phyloP scores from a whole-genome alignment of 1,284 basidiomycete genomes.

The Apiotrichum laibachii region DNA sequence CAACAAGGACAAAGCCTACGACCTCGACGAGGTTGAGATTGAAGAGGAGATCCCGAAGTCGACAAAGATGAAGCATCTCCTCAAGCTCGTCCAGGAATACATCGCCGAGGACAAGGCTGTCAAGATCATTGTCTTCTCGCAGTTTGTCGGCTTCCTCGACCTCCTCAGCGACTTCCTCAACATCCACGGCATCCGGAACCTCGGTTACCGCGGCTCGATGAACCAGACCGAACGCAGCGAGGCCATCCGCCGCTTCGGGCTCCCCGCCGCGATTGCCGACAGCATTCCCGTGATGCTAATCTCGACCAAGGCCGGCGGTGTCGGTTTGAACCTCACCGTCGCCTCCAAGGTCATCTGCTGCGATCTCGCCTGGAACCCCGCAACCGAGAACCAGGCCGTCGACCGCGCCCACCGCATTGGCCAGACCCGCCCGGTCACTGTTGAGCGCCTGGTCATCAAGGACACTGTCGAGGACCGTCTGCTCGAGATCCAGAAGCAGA shows the following conservation, averaged over 20 bases:
- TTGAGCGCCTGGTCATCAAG: conserved; percentile 69
- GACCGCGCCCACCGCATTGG: conserved; percentile 77
- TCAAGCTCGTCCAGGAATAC: conserved; percentile 31
- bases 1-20: conserved; percentile 8
- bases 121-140: conserved; percentile 43
- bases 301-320: conserved; percentile 47
- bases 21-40: conserved; percentile 6
- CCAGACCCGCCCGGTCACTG: conserved; percentile 76
- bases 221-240: conserved; percentile 36
- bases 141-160: conserved; percentile 48
- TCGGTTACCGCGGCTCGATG: conserved; percentile 48
- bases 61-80: conserved; percentile 43
- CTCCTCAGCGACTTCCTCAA: conserved; percentile 35
- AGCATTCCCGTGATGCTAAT: conserved; percentile 47
- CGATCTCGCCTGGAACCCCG: conserved; percentile 44
- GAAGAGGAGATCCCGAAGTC: conserved; percentile 26
- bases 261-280: conserved; percentile 22
- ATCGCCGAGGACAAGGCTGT: conserved; percentile 28
- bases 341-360: conserved; percentile 39
- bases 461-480: conserved; percentile 45
- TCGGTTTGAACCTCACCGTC: conserved; percentile 45
- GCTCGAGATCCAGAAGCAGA: conserved; percentile 31
- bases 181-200: conserved; percentile 26
- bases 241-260: conserved; percentile 37
- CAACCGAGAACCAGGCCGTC: conserved; percentile 46